phyloP scores from a whole-genome alignment of 805 yeast species.

The Candida montana region DNA sequence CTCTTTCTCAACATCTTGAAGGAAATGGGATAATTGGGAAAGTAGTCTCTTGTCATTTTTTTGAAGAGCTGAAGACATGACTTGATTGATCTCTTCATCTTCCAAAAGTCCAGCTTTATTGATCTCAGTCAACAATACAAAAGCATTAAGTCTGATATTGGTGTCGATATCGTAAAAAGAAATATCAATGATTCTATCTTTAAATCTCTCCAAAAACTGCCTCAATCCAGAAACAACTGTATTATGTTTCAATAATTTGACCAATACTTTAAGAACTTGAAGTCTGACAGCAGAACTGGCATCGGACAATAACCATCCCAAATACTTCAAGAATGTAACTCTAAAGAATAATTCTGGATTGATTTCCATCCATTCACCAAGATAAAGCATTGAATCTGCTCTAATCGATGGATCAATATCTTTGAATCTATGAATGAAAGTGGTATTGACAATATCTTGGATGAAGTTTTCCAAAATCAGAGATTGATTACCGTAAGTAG shows the following conservation, averaged over 20 bases:
- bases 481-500: slow-evolving; percentile 41
- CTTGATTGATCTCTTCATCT: slow-evolving; percentile 44
- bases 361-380: slow-evolving; percentile 68
- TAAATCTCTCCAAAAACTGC: slow-evolving; percentile 74
- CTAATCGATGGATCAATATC: slow-evolving; percentile 74
- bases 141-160: slow-evolving; percentile 47
- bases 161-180: slow-evolving; percentile 50
- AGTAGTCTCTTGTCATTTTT: slow-evolving; percentile 25
- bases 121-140: slow-evolving; percentile 50
- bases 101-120: slow-evolving; percentile 58
- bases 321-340: slow-evolving; percentile 63
- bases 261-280: slow-evolving; percentile 55
- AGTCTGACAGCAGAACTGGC: slow-evolving; percentile 51
- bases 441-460: slow-evolving; percentile 58
- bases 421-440: slow-evolving; percentile 72
- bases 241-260: slow-evolving; percentile 41
- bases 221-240: slow-evolving; percentile 59
- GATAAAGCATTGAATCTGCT: slow-evolving; percentile 54
- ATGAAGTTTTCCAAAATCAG: slow-evolving; percentile 50
- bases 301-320: slow-evolving; percentile 86
- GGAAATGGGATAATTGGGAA: slow-evolving; percentile 51
- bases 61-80: slow-evolving; percentile 40
- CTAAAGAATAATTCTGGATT: slow-evolving; percentile 70
- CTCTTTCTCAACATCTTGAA: slow-evolving; percentile 40
- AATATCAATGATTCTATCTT: slow-evolving; percentile 59